Conservation (phyloP, 2,329 filamentous ascomycete genomes). For the Coniochaeta ligniaria region DNA sequence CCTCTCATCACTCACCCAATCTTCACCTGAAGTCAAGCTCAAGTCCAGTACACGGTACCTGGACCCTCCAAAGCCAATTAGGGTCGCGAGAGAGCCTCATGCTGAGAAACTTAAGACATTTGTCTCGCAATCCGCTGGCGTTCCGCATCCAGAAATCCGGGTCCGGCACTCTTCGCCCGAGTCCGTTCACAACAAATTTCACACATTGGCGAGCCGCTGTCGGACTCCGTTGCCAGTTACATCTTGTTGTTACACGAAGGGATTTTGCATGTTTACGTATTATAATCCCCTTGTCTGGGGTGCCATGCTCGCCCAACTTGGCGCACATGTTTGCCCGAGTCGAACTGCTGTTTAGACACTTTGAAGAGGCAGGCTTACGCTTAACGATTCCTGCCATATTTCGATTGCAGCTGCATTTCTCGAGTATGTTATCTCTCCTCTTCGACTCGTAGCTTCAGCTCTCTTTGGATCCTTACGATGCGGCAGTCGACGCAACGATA, state of each 20-base stretch:
- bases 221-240: not conserved
- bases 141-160: not conserved
- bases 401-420: too few relatives aligned
- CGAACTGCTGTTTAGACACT: not conserved
- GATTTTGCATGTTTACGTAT: not conserved
- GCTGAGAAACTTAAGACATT: not conserved
- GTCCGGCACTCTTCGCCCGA: not conserved
- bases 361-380: too few relatives aligned
- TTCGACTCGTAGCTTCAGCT: too few relatives aligned
- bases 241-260: not conserved
- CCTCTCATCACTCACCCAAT: not conserved
- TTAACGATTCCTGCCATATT: too few relatives aligned
- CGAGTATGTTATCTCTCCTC: too few relatives aligned
- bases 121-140: not conserved
- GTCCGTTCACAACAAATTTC: not conserved
- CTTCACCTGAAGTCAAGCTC: not conserved
- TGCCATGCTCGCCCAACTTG: not conserved
- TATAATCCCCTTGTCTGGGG: not conserved
- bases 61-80: not conserved
- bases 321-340: not conserved
- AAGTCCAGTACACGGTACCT: not conserved
- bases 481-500: too few relatives aligned
- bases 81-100: not conserved
- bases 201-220: not conserved
- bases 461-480: too few relatives aligned